Base-by-base conservation (phyloP, 2,329 filamentous ascomycete genomes). In the Ceratocystiopsis sp. region DNA sequence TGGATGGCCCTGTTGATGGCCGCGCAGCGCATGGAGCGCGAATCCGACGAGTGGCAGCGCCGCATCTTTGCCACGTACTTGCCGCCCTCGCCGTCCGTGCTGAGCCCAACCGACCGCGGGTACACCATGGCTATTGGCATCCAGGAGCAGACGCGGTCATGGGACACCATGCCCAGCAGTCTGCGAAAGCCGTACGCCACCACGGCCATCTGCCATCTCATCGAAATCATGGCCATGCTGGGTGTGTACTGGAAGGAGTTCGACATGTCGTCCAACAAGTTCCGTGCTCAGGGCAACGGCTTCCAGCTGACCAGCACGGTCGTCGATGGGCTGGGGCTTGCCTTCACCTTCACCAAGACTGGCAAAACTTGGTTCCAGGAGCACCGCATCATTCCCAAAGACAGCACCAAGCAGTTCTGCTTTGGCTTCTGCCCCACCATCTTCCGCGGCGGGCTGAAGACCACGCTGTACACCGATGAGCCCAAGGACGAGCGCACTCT, bases 211-310 rank as follows among this genome's bases (percentile, higher is more conserved):
- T 71, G 65, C 43, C 70, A 73, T 48, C 54, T 73, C 4, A 55
- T 74, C 29, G 70, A 73, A 57, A 66, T 73, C 46, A 61, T 68
- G 21, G 67, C 67, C 5, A 65, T 68, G 45, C 56, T 74, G 15
- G 69, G 72, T 9, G 61, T 76, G 9, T 65, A 76, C 54, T 76
- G 72, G 72, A 71, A 68, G 48, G 67, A 70, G 43, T 75, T 75
- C 49, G 67, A 74, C 49, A 61, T 68, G 33, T 63, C 56, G 10
- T 56, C 56, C 13, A 67, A 73, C 49, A 64, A 64, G 16, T 68
- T 73, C 41, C 65, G 65, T n/a, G 70, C 64, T 4, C 69, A 73
- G 43, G 70, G 70, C 18, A 73, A 73, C 48, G 69, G 69, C 3
- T 71, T 65, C 52, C 60, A 69, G 47, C 56, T 73, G 3, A 59